A percentile compares a stretch with the other conserved stretches of the same genome.
Evolutionary conservation across 129 eudicot genomes (phyloP).

Genomic region (Mikania micrantha): DNA sequence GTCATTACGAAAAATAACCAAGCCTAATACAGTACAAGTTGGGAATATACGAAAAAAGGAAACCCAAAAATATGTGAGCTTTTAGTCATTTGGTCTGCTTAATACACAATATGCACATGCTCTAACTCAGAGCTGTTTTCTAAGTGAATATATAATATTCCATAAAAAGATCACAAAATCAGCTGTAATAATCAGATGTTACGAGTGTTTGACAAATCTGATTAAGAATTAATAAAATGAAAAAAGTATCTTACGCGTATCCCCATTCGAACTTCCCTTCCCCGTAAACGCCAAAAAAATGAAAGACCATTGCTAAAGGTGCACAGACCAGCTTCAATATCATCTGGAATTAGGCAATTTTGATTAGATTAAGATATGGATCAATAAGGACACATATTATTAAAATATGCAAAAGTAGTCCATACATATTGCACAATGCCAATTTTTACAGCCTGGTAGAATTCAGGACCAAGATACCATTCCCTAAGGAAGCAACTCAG

Average conservation of each 20-base stretch:
- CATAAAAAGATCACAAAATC: neutral
- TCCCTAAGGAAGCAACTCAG: conserved; percentile 62
- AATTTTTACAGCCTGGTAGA: conserved; percentile 90
- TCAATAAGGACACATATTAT: neutral
- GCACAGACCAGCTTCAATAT: conserved; percentile 81
- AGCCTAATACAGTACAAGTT: neutral
- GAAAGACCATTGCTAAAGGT: conserved; percentile 59
- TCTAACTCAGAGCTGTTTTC: neutral
- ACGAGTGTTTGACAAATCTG: neutral
- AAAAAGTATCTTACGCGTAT: conserved; percentile 59
- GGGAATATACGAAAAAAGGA: neutral
- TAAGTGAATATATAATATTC: neutral
- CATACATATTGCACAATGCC: conserved; percentile 98
- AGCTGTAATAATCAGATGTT: neutral
- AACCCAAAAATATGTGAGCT: neutral
- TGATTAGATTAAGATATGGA: neutral
- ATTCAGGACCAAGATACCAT: conserved; percentile 89
- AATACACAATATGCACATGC: neutral
- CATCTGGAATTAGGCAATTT: conserved; percentile 53
- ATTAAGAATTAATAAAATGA: neutral
- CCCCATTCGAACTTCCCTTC: conserved; percentile 88
- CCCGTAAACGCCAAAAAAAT: conserved; percentile 75
- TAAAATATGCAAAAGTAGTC: neutral
- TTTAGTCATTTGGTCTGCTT: neutral
- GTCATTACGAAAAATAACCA: neutral